A percentile compares a stretch with the other conserved stretches of the same genome.
Evolutionary conservation across 169 alveolate genomes (phyloP).

Genomic region (Theileria parva): DNA sequence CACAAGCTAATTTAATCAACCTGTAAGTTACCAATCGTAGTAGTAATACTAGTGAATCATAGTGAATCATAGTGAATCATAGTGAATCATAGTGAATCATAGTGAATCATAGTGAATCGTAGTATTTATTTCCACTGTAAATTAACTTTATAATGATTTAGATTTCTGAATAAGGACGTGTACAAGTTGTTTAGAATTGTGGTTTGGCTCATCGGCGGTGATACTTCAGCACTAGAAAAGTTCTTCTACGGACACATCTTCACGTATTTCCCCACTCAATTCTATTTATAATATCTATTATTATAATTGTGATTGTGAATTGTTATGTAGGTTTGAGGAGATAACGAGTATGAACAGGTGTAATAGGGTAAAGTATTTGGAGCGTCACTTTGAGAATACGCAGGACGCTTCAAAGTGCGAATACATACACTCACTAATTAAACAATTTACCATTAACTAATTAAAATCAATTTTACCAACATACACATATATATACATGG

Average conservation of each 20-base stretch:
- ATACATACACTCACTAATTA: slow-evolving; percentile 34
- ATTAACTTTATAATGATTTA: neutral
- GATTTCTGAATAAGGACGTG: slow-evolving; percentile 57
- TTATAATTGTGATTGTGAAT: neutral
- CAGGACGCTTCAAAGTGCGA: slow-evolving; percentile 44
- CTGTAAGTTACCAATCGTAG: slow-evolving; percentile 15
- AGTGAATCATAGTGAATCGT: too few relatives aligned
- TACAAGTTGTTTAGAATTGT: slow-evolving; percentile 38
- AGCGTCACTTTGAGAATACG: slow-evolving; percentile 39
- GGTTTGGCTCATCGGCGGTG: slow-evolving; percentile 61
- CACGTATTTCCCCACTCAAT: slow-evolving; percentile 12
- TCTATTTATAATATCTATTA: neutral
- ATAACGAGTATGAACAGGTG: slow-evolving; percentile 49
- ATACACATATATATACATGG: neutral
- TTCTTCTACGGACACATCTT: slow-evolving; percentile 64
- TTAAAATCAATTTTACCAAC: neutral
- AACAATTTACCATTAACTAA: slow-evolving; percentile 3
- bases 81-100: too few relatives aligned
- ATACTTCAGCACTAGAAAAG: slow-evolving; percentile 41
- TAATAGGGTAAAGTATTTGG: slow-evolving; percentile 46
- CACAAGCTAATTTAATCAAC: slow-evolving; percentile 52
- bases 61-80: too few relatives aligned
- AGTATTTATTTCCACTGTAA: neutral
- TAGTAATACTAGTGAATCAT: too few relatives aligned
- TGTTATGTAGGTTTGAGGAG: slow-evolving; percentile 39